phyloP scores from a whole-genome alignment of 352 stramenopile species.

The Phytophthora pluvialis region DNA sequence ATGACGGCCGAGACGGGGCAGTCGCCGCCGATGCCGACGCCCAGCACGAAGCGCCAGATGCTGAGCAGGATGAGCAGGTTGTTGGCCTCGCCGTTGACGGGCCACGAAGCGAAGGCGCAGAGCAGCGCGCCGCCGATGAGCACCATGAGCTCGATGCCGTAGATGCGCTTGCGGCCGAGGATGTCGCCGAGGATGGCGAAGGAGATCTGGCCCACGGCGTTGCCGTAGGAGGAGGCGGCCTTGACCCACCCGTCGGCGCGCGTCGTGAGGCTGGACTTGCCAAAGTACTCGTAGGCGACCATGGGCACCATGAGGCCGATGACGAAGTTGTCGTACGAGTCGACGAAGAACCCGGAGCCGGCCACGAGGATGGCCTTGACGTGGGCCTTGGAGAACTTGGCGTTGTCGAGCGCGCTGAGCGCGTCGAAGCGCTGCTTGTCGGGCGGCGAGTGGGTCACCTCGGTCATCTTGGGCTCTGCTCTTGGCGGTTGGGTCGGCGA shows the following conservation, averaged over 20 bases:
- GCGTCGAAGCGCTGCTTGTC: constrained; percentile 36
- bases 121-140: constrained; percentile 46
- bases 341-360: constrained; percentile 59
- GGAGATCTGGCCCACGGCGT: constrained; percentile 54
- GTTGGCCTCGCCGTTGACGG: constrained; percentile 47
- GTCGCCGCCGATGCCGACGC: constrained; percentile 59
- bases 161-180: constrained; percentile 54
- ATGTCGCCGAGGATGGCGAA: constrained; percentile 57
- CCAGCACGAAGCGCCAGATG: constrained; percentile 65
- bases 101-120: constrained; percentile 45
- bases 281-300: constrained; percentile 63
- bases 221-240: constrained; percentile 45
- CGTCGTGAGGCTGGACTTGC: constrained; percentile 40
- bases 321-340: constrained; percentile 68
- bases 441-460: constrained; percentile 19
- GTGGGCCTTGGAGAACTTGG: constrained; percentile 58
- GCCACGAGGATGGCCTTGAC: constrained; percentile 55
- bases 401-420: constrained; percentile 47
- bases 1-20: constrained; percentile 63
- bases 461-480: constrained; percentile 16
- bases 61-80: constrained; percentile 53
- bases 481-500: neutral
- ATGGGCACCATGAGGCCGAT: constrained; percentile 56
- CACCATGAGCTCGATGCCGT: constrained; percentile 56
- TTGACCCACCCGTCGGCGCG: constrained; percentile 53